Evolutionary conservation across 768 basidiomycete species (phyloP).

Genomic region (Postia placenta): DNA sequence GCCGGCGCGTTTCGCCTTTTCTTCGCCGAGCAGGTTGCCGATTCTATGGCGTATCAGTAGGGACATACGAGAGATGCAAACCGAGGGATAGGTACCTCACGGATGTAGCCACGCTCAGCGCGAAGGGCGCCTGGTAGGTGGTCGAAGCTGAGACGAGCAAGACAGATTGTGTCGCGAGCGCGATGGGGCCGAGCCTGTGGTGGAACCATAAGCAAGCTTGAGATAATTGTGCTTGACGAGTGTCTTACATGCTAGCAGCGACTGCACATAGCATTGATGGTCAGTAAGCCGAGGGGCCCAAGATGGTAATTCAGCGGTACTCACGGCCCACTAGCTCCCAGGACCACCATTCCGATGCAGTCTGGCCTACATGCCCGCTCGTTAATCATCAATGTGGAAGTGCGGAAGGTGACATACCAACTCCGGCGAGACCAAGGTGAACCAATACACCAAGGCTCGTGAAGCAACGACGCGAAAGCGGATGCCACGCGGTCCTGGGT

Average conservation of each 20-base stretch:
- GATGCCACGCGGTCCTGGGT: conserved; percentile 79
- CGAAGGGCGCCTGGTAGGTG: conserved; percentile 80
- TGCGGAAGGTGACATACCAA: conserved; percentile 37
- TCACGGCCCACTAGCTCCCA: conserved; percentile 77
- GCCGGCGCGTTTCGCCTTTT: conserved; percentile 65
- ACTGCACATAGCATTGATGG: conserved; percentile 25
- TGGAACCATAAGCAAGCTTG: background rate
- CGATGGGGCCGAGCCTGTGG: conserved; percentile 65
- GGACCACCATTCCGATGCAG: conserved; percentile 93
- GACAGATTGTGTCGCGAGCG: conserved; percentile 86
- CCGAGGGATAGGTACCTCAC: conserved; percentile 50
- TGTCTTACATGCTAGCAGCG: conserved; percentile 45
- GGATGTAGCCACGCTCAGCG: conserved; percentile 75
- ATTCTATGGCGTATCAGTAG: conserved; percentile 44
- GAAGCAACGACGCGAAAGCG: conserved; percentile 58
- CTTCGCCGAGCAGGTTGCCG: conserved; percentile 84
- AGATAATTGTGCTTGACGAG: background rate
- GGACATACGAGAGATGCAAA: background rate
- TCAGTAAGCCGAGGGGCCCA: background rate
- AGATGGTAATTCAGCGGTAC: conserved; percentile 15
- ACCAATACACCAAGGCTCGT: conserved; percentile 61
- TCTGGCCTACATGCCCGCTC: conserved; percentile 47
- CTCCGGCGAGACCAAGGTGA: conserved; percentile 76
- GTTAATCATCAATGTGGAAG: background rate
- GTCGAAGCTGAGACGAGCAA: conserved; percentile 69